phyloP scores from a whole-genome alignment of 768 basidiomycete species.

The Tylopilus rubrobrunneus region DNA sequence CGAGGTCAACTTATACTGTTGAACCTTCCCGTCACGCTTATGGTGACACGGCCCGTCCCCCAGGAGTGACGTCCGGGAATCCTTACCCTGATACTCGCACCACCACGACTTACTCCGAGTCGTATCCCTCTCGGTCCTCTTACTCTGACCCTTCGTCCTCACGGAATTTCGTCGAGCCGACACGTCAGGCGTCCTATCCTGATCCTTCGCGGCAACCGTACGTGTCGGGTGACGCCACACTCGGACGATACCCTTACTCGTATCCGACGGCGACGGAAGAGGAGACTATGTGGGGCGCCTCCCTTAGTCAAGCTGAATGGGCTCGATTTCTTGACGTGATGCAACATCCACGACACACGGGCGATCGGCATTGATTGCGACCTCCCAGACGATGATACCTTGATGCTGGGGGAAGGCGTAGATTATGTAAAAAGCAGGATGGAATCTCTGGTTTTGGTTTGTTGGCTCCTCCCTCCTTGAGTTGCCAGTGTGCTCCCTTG shows the following conservation, averaged over 20 bases:
- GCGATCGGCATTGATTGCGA: constrained; percentile 25
- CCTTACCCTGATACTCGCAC: constrained; percentile 29
- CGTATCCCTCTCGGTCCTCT: constrained; percentile 22
- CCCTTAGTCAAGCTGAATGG: constrained; percentile 78
- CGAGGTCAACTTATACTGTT: constrained; percentile 19
- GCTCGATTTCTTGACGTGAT: constrained; percentile 61
- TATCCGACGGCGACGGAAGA: constrained; percentile 52
- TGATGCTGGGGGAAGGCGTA: constrained; percentile 7
- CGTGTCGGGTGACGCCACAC: constrained; percentile 19
- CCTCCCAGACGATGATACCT: constrained; percentile 5
- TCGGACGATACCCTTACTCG: constrained; percentile 29
- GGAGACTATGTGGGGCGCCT: constrained; percentile 68
- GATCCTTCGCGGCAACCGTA: constrained; percentile 28
- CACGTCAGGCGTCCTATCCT: constrained; percentile 21
- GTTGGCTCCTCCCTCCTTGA: constrained; percentile 11
- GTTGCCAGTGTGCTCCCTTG: constrained; percentile 15
- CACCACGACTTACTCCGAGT: constrained; percentile 21
- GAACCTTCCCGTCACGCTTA: constrained; percentile 24
- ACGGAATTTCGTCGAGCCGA: constrained; percentile 21
- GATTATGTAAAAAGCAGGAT: constrained; percentile 28
- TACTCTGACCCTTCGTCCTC: constrained; percentile 24
- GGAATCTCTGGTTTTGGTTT: constrained; percentile 24
- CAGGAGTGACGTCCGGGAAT: constrained; percentile 19
- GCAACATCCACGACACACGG: constrained; percentile 40
- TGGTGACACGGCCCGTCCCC: constrained; percentile 17